Conservation (phyloP, 2,329 filamentous ascomycete species). For the Colletotrichum spinosum region DNA sequence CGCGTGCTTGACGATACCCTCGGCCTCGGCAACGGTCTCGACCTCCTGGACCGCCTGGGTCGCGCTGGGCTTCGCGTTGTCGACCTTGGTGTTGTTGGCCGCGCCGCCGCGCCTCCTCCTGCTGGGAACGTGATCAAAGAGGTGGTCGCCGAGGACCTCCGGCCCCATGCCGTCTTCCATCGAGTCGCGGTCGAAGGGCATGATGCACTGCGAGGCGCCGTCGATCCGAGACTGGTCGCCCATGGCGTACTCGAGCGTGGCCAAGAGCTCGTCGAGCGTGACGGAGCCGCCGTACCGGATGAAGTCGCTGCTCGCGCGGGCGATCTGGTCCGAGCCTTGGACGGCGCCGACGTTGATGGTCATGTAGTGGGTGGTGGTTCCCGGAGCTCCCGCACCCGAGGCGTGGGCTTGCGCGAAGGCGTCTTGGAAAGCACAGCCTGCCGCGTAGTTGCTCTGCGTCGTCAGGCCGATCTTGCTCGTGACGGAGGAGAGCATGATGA, state of each 20-base stretch:
- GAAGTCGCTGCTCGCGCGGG: slow-evolving; percentile 2
- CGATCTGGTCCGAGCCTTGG: neutral
- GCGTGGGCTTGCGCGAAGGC: slow-evolving; percentile 26
- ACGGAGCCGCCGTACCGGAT: neutral
- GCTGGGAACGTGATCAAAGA: slow-evolving; percentile 38
- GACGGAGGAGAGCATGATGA: slow-evolving; percentile 33
- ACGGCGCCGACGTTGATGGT: slow-evolving; percentile 40
- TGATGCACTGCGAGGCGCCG: neutral
- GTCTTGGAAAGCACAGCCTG: slow-evolving; percentile 50
- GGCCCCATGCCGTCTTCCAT: slow-evolving; percentile 39
- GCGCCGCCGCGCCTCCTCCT: slow-evolving; percentile 1
- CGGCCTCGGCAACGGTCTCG: slow-evolving; percentile 34
- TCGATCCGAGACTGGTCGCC: too few relatives aligned
- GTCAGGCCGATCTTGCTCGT: slow-evolving; percentile 16
- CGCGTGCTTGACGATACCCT: slow-evolving; percentile 36
- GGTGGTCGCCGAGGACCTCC: slow-evolving; percentile 36
- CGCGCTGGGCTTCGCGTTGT: too few relatives aligned
- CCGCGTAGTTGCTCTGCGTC: slow-evolving; percentile 31
- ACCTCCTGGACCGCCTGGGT: too few relatives aligned
- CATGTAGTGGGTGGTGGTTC: slow-evolving; percentile 35
- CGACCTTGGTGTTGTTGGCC: too few relatives aligned
- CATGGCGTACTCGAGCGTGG: slow-evolving; percentile 6
- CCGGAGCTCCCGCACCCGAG: too few relatives aligned
- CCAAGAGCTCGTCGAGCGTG: neutral
- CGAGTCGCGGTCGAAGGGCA: slow-evolving; percentile 32